Conservation (phyloP, 1,284 basidiomycete genomes). For the Ceratobasidium papillatum region DNA sequence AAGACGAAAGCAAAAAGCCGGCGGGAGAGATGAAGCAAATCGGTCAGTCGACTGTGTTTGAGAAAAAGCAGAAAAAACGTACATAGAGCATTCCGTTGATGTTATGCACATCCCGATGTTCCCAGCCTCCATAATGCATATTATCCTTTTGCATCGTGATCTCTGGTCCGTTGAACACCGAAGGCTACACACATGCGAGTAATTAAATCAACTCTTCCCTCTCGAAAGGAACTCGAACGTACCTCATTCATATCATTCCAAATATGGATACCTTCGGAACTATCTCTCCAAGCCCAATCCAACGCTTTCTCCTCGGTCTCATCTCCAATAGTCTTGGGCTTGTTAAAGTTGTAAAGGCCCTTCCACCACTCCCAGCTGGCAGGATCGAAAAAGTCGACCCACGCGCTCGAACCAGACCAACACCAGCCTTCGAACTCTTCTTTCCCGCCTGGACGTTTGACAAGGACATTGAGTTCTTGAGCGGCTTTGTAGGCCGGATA, state of each 20-base stretch:
- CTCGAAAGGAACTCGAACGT: conserved; percentile 42
- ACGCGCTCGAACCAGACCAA: conserved; percentile 94
- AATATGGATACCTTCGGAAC: conserved; percentile 84
- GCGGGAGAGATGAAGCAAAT: neutral
- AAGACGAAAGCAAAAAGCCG: neutral
- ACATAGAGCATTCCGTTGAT: conserved; percentile 83
- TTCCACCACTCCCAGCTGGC: conserved; percentile 92
- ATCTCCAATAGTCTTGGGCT: conserved; percentile 51
- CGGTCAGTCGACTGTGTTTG: neutral
- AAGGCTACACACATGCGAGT: conserved; percentile 71
- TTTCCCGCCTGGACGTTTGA: conserved; percentile 81
- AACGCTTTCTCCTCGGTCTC: conserved; percentile 51
- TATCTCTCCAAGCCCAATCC: conserved; percentile 74
- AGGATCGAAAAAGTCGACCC: conserved; percentile 98
- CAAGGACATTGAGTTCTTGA: conserved; percentile 79
- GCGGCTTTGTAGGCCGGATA: conserved; percentile 91
- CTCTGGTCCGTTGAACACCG: conserved; percentile 98
- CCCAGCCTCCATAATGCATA: conserved; percentile 93
- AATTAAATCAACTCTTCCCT: neutral
- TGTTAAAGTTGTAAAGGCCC: conserved; percentile 74
- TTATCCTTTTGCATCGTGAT: conserved; percentile 97
- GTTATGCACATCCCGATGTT: conserved; percentile 96
- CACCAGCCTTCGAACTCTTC: conserved; percentile 97
- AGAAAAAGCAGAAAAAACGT: neutral
- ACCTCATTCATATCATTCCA: conserved; percentile 99